These are phyloP conservation scores for Monosporascus sp. DNA, from an alignment of 2,329 filamentous ascomycete genomes.

Conservation along the genomic window DNA sequence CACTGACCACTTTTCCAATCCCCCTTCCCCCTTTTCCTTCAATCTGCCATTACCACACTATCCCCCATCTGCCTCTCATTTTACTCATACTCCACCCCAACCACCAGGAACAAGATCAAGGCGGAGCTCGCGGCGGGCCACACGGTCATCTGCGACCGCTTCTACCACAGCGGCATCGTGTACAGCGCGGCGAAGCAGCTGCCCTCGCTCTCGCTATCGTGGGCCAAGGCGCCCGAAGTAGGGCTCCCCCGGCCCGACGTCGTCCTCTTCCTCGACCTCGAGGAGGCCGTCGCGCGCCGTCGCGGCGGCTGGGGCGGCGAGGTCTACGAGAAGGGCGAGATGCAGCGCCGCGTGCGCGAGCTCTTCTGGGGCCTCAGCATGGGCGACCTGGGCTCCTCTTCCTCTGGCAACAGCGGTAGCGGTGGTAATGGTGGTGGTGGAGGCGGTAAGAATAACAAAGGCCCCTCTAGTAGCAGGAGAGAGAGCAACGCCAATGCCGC, in stretches of 20 bases:
- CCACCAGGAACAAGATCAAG: constrained; percentile 45
- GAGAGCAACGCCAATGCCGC: constrained; percentile 3
- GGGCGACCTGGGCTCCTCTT: constrained; percentile 34
- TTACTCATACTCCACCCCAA: neutral
- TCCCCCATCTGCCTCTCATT: neutral
- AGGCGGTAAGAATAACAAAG: too few relatives aligned
- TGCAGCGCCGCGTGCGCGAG: constrained; percentile 74
- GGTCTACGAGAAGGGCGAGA: constrained; percentile 77
- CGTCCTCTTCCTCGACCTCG: constrained; percentile 81
- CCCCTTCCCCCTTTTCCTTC: neutral
- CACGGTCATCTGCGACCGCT: constrained; percentile 82
- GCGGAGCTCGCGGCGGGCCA: constrained; percentile 56
- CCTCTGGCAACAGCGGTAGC: constrained; percentile 4
- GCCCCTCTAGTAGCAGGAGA: neutral
- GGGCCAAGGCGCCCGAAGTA: constrained; percentile 79
- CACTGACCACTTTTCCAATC: neutral
- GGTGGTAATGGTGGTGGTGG: neutral
- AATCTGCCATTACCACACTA: neutral
- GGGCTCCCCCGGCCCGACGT: constrained; percentile 84
- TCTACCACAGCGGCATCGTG: constrained; percentile 91
- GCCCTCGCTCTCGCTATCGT: constrained; percentile 61
- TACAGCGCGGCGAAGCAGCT: constrained; percentile 87
- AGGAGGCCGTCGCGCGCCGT: constrained; percentile 62
- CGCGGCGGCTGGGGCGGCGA: constrained; percentile 87
- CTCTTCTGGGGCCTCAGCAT: constrained; percentile 59